Conservation (phyloP, 2,329 filamentous ascomycete genomes). For the Emmonsiellopsis sp. region DNA sequence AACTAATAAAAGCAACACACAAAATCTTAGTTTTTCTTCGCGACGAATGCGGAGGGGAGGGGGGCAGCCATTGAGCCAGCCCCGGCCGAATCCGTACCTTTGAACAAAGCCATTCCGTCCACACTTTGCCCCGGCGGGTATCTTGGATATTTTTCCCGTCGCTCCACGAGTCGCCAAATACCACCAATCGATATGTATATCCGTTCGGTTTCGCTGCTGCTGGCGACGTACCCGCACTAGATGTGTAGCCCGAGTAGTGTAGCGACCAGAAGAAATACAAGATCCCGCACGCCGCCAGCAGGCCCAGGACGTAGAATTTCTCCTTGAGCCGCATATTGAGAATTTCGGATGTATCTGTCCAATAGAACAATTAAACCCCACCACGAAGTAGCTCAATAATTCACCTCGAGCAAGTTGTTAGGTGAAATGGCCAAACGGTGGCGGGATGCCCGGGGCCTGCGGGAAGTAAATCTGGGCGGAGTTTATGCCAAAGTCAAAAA, state of each 20-base stretch:
- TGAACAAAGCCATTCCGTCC: constrained; percentile 28
- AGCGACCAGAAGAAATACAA: constrained; percentile 21
- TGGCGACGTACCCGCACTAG: constrained; percentile 12
- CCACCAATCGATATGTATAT: constrained; percentile 23
- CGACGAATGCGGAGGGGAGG: too few species aligned
- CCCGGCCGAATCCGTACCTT: constrained; percentile 17
- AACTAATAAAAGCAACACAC: constrained; percentile 14
- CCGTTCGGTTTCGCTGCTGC: constrained; percentile 1
- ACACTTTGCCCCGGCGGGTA: constrained; percentile 18
- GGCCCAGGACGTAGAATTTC: constrained; percentile 23
- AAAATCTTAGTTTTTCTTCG: too few species aligned
- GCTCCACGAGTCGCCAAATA: constrained; percentile 33
- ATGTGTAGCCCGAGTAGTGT: constrained; percentile 13
- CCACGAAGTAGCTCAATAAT: too few species aligned
- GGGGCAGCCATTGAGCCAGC: too few species aligned
- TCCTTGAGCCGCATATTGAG: constrained; percentile 18
- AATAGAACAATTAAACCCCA: too few species aligned
- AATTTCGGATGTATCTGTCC: background rate
- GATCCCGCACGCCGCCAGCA: constrained; percentile 21
- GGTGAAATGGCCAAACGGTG: too few species aligned
- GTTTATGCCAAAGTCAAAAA: too few species aligned
- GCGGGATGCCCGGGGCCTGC: too few species aligned
- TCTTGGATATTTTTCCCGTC: constrained; percentile 21
- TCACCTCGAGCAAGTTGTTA: too few species aligned
- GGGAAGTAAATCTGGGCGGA: too few species aligned